Percentiles rank a stretch among this genome's conserved stretches.
These are phyloP conservation scores for Sporodiniella umbellata DNA, from an alignment of 371 early-diverging fungal species.

Conservation along the genomic window DNA sequence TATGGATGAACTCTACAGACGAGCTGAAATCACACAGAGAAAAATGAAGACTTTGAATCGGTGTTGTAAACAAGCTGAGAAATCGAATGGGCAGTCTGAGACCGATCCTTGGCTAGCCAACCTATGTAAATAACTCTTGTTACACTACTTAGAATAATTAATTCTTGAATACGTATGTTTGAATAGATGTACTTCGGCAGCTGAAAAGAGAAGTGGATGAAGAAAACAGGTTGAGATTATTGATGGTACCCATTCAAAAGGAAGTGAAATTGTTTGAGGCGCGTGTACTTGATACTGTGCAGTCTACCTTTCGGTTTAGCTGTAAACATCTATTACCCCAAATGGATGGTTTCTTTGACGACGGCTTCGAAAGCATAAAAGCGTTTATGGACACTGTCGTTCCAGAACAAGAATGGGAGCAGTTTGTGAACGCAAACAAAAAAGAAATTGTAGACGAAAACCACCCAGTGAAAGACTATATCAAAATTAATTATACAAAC, in stretches of 20 bases:
- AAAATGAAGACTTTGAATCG: slow-evolving; percentile 29
- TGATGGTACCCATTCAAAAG: slow-evolving; percentile 37
- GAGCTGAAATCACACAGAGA: slow-evolving; percentile 35
- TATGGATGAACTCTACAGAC: slow-evolving; percentile 34
- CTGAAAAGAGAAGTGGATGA: slow-evolving; percentile 42
- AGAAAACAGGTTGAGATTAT: slow-evolving; percentile 33
- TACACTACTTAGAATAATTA: too few relatives aligned
- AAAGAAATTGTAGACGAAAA: slow-evolving; percentile 35
- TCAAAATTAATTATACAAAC: slow-evolving; percentile 46
- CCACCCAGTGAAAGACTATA: slow-evolving; percentile 30
- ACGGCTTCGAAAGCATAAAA: too few relatives aligned
- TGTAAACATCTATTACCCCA: slow-evolving; percentile 19
- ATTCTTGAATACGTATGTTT: slow-evolving; percentile 8
- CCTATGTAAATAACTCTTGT: slow-evolving; percentile 25
- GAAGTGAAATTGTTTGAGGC: slow-evolving; percentile 26
- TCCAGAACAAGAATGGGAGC: slow-evolving; percentile 34
- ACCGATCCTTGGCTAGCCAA: slow-evolving; percentile 45
- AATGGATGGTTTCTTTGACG: slow-evolving; percentile 4
- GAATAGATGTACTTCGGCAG: slow-evolving; percentile 38
- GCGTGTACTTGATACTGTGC: slow-evolving; percentile 16
- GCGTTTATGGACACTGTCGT: slow-evolving; percentile 19
- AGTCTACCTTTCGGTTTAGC: slow-evolving; percentile 23
- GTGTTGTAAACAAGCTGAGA: slow-evolving; percentile 30
- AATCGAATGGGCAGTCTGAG: slow-evolving; percentile 13
- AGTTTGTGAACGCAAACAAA: slow-evolving; percentile 24